Conservation (phyloP, 2,329 filamentous ascomycete species). For the Monosporascus sp. region DNA sequence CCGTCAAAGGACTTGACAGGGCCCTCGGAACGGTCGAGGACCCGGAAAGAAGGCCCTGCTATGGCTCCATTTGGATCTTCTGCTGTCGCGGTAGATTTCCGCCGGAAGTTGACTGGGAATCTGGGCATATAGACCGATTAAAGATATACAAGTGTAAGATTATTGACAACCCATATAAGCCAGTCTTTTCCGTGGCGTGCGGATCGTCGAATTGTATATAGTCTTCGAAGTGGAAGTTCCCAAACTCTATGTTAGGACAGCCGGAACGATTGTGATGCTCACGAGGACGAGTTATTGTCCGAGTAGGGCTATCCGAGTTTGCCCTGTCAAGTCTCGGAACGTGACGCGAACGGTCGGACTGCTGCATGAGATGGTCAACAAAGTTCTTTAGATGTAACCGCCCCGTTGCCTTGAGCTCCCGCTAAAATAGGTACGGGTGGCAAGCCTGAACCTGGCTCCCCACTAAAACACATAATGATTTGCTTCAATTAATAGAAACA, state of each 20-base stretch:
- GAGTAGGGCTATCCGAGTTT: neutral
- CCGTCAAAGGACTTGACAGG: slow-evolving; percentile 46
- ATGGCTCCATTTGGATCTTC: slow-evolving; percentile 46
- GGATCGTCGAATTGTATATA: slow-evolving; percentile 4
- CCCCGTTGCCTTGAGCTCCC: neutral
- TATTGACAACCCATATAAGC: slow-evolving; percentile 21
- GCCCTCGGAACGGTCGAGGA: slow-evolving; percentile 49
- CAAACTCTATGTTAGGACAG: slow-evolving; percentile 2
- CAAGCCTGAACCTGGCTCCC: neutral
- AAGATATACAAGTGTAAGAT: slow-evolving; percentile 9
- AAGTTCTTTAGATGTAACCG: neutral
- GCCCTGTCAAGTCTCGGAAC: slow-evolving; percentile 1
- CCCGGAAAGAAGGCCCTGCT: slow-evolving; percentile 51
- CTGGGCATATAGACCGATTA: slow-evolving; percentile 51
- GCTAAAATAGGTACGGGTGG: neutral
- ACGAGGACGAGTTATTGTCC: neutral
- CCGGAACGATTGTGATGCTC: neutral
- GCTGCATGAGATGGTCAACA: neutral
- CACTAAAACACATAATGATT: too few species aligned
- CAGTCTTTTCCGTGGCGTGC: slow-evolving; percentile 2
- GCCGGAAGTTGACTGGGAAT: slow-evolving; percentile 55
- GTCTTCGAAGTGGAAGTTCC: slow-evolving; percentile 2
- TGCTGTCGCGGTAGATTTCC: slow-evolving; percentile 51
- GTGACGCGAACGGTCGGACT: neutral
- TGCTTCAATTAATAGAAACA: too few species aligned